Conservation (phyloP, 192 early-diverging fungal species). For the Paraglomus occultum region DNA sequence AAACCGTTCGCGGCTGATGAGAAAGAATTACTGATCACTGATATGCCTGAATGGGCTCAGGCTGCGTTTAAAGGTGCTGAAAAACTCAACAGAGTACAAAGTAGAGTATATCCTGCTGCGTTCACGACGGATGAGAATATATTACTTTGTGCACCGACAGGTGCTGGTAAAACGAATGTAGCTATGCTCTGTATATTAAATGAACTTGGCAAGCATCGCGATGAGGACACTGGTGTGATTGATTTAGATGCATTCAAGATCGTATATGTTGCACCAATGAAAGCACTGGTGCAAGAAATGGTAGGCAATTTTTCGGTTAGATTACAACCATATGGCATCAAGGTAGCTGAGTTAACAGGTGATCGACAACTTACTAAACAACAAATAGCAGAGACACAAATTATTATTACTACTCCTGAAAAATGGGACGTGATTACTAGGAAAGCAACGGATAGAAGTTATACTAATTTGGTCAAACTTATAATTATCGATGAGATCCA, state of each 20-base stretch:
- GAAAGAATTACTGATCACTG: constrained; percentile 58
- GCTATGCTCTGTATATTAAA: constrained; percentile 95
- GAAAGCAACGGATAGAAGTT: constrained; percentile 89
- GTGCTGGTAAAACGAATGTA: constrained; percentile 98
- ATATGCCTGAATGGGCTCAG: constrained; percentile 81
- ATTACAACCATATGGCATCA: constrained; percentile 74
- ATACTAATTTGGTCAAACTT: constrained; percentile 84
- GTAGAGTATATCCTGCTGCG: constrained; percentile 80
- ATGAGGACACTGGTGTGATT: constrained; percentile 69
- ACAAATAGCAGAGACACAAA: constrained; percentile 93
- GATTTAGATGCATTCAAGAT: constrained; percentile 90
- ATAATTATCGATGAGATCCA: constrained; percentile 98
- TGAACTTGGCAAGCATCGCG: constrained; percentile 78
- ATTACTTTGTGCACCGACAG: constrained; percentile 97
- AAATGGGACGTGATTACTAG: constrained; percentile 99
- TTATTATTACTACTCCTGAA: constrained; percentile 98
- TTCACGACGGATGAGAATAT: constrained; percentile 90
- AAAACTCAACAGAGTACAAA: constrained; percentile 89
- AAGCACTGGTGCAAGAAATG: constrained; percentile 98
- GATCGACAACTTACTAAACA: constrained; percentile 96
- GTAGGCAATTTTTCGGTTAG: constrained; percentile 83
- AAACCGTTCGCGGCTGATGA: constrained; percentile 65
- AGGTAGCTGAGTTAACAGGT: constrained; percentile 96
- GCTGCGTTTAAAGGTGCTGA: constrained; percentile 66
- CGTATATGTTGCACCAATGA: constrained; percentile 99